Evolutionary conservation across 2,329 filamentous ascomycete genomes (phyloP), one percentile per base, ranked within the genome.

Genomic region (Plenodomus lindquistii): DNA sequence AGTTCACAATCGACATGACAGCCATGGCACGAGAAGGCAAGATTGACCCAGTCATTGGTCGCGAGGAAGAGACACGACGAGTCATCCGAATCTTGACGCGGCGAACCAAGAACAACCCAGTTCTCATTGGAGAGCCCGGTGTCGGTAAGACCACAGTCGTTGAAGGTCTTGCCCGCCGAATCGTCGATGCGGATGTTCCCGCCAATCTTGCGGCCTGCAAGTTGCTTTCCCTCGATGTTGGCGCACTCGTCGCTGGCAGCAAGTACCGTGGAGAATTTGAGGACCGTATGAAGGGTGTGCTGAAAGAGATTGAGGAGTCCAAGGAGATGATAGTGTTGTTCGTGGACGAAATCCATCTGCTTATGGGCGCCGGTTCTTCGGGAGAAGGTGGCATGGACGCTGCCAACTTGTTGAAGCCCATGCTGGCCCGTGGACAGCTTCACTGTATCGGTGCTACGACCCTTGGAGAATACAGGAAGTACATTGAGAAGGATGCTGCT

Each of bases 241-340:
- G 94, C 63, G 89, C 93, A 19, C 80, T 99, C 48, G 93, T 99
- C 55, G 94, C 94, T 49, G 94, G 94, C 60, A 97, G 91, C 83
- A 99, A 99, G 77, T 99, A 95, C 78, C 87, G 94, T 41, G 94
- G 94, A 77, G 94, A 99, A 73, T 99, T 99, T 51, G 94, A 99
- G 73, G 94, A 99, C 80, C 85, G 94, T 62, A 97, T 99, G 92
- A 99, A 99, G 82, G 92, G 93, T 46, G 94, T 99, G 4, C 75
- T 99, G 64, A 99, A 97, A 74, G 94, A 99, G 77, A 96, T 99
- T 50, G 84, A 92, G 61, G 87, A 96, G 47, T 91, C 91, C 42
- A 95, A 94, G 71, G 93, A 97, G 48, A 96, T 92, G 80, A 97
- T 99, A 68, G 88, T 99, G 43, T 85, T 99, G 55, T 99, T 99